These are phyloP conservation scores for Abelmoschus esculentus DNA, from an alignment of 345 rosid genomes.

Conservation along the genomic window DNA sequence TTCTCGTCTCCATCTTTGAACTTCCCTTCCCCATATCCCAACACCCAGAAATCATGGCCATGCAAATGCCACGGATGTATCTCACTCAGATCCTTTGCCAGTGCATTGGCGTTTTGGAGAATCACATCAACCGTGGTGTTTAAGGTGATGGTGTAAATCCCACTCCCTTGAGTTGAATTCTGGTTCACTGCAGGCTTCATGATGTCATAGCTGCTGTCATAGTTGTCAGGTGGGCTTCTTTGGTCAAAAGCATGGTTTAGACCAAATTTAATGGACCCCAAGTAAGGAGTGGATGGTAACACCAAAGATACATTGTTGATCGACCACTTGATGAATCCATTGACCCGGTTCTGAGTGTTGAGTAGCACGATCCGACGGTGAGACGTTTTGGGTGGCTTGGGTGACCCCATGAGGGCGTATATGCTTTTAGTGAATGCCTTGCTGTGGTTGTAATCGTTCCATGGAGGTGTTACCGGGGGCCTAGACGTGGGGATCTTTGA, in stretches of 20 bases:
- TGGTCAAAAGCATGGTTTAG: slow-evolving; percentile 33
- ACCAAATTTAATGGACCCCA: slow-evolving; percentile 50
- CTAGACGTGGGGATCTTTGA: slow-evolving; percentile 32
- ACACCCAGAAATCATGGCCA: slow-evolving; percentile 82
- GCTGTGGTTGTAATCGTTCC: slow-evolving; percentile 56
- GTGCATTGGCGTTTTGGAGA: slow-evolving; percentile 60
- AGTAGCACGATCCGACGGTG: slow-evolving; percentile 46
- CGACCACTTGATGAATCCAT: slow-evolving; percentile 60
- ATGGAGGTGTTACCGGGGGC: slow-evolving; percentile 53
- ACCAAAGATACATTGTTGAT: slow-evolving; percentile 60
- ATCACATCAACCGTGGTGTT: slow-evolving; percentile 61
- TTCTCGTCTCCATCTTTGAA: slow-evolving; percentile 24
- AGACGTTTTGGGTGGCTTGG: slow-evolving; percentile 30
- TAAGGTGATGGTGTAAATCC: slow-evolving; percentile 39
- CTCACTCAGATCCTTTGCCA: slow-evolving; percentile 38
- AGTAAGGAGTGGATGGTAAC: slow-evolving; percentile 65
- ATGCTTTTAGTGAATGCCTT: slow-evolving; percentile 35
- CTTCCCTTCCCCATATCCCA: slow-evolving; percentile 73
- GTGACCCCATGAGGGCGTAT: slow-evolving; percentile 34
- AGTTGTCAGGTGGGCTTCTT: slow-evolving; percentile 41
- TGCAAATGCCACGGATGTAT: slow-evolving; percentile 88
- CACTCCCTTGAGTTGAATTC: slow-evolving; percentile 31
- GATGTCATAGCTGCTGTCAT: slow-evolving; percentile 33
- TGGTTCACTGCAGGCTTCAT: slow-evolving; percentile 37
- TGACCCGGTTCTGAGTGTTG: slow-evolving; percentile 56